Evolutionary conservation across 2,329 filamentous ascomycete genomes (phyloP), one percentile per base, ranked within the genome.

Genomic region (Coniochaeta sp.): DNA sequence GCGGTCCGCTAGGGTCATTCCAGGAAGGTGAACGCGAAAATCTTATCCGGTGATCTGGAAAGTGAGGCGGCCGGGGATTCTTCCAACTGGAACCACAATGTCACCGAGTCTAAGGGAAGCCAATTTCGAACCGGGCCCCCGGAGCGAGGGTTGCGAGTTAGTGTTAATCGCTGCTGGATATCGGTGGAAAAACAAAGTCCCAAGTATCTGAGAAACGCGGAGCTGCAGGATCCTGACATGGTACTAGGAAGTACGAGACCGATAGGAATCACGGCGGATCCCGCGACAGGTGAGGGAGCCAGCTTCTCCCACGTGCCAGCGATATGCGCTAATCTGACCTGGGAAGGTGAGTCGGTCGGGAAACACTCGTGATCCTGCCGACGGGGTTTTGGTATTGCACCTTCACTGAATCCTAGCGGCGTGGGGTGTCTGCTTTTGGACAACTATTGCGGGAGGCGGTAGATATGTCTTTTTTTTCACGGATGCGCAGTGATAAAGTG

Each of bases 21-120:
- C 47, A 52, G 47, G 47, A 52, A 30, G 47, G 47, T n/a, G 47
- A 30, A 22, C 12, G 47, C 26, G 47, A 52, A 14, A 5, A 52
- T n/a, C 26, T 52, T 4, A 52, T 30, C 47, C 47, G 47, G 47
- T 52, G 22, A 2, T 52, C n/a, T 52, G 47, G 47, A 24, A 52
- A 17, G 8, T 8, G 22, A 50, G 17, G 22, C 44, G 9, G 44
- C 22, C 44, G 22, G 44, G 44, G 9, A 50, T 5, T 50, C 44
- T 50, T 50, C 22, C 26, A 28, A 12, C 26, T 52, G 47, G 47
- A 14, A 36, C 54, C 30, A 56, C 54, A 56, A 56, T 56, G 54
- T 22, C 54, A 56, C 54, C 54, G 54, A 56, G 54, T 30, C 54
- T 56, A 56, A 30, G 47, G n/a, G 47, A 28, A 50, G 24, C 22